Conservation (phyloP, 768 basidiomycete species). For the Tricholoma furcatifolium region DNA sequence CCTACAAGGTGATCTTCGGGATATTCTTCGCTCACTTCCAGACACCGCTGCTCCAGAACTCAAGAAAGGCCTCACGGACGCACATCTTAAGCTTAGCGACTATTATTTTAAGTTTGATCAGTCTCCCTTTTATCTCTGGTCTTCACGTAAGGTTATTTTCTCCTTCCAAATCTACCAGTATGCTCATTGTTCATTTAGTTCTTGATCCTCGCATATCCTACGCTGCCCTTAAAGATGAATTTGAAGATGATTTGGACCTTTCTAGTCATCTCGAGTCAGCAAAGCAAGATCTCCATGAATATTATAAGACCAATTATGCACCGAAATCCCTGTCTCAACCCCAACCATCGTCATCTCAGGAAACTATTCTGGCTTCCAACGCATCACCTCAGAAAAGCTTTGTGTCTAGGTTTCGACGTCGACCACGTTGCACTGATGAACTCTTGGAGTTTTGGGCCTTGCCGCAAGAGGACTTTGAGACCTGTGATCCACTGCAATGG, state of each 20-base stretch:
- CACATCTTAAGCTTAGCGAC: conserved; percentile 30
- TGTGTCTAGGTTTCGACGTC: not conserved
- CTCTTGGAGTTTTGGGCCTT: conserved; percentile 22
- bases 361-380: too few relatives aligned
- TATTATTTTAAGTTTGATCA: conserved; percentile 29
- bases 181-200: conserved; percentile 17
- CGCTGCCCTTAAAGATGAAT: conserved; percentile 19
- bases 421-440: conserved; percentile 15
- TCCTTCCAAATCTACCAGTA: not conserved
- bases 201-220: conserved; percentile 30
- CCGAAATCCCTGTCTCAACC: not conserved
- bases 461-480: conserved; percentile 23
- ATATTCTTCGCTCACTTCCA: conserved; percentile 20
- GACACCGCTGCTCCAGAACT: conserved; percentile 8
- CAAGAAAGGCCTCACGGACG: conserved; percentile 19
- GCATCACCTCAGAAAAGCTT: not conserved
- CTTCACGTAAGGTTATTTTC: conserved; percentile 19
- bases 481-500: conserved; percentile 21
- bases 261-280: conserved; percentile 1
- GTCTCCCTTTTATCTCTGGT: conserved; percentile 31
- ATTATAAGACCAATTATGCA: conserved; percentile 13
- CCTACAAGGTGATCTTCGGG: conserved; percentile 19
- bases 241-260: conserved; percentile 16
- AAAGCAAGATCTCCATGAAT: conserved; percentile 6
- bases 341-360: not conserved